Base-by-base conservation (phyloP, 2,329 filamentous ascomycete genomes). In the Aspergillus fumigatus region DNA sequence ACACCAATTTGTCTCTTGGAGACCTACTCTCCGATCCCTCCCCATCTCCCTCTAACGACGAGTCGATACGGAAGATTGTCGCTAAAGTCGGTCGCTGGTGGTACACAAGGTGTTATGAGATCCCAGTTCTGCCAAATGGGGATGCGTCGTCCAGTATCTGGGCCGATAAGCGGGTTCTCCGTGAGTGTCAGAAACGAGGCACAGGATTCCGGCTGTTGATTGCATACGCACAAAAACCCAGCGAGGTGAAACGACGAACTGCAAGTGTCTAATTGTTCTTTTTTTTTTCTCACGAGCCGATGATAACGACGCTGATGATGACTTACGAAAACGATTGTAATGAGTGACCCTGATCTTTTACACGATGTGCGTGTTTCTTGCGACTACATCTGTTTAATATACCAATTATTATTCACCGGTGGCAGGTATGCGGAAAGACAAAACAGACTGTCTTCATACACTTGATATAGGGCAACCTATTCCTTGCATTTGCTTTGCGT, bases 71-170 rank as follows among this genome's bases (percentile, higher is more conserved):
- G 14, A 92, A 90, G 68, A 96, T 96, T 81, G 92, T 97, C 23
- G 88, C 92, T 17, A 88, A 87, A 60, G 93, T 97, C 10, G 93
- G 92, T 1, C 84, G 94, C 47, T 97, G 93, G 91, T 99, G 94
- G 94, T 97, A 96, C 74, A 89, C 86, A 9, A 85, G 89, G 52
- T 97, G 93, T 78, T 97, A 97, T 71, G 93, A 97, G 74, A 84
- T 82, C 55, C 80, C 83, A 4, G 79, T 86, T 8, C 73, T 83
- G 57, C 70, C 73, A 1, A 74, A 80, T 57, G 71, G 77, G 51
- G 70, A 79, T 51, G 75, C 78, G 50, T 77, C 78, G 48, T 84
- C 74, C 58, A 88, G 88, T 70, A 89, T 97, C 63, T 97, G 92
- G 88, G 82, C 81, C 49, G 89, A 97, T 69, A 84, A 82, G 54